Evolutionary conservation across 495 filamentous ascomycete species (phyloP), one percentile per base, ranked within the genome.

Genomic region (Trichoderma virens): DNA sequence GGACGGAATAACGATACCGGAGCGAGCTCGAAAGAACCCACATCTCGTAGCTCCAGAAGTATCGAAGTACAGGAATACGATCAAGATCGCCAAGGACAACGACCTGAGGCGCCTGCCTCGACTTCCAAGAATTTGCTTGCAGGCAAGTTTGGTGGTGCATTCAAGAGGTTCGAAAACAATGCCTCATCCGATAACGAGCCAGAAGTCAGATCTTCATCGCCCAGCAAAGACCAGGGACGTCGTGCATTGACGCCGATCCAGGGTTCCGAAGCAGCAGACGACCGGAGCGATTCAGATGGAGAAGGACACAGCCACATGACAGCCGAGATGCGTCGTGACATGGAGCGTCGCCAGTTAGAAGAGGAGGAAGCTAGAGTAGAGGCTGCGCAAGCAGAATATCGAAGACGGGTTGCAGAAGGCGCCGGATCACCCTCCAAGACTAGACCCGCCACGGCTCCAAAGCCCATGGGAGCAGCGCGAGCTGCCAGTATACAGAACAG

Each of bases 341-440:
- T 97, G 7, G 94, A 98, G 73, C 85, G 92, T 25, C 82, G 87
- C 39, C 85, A 90, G 56, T 83, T 98, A 23, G 88, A 88, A 23
- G 86, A 91, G 72, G 94, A 98, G 75, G 94, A 98, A 74, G 88
- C 87, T 65, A 83, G 94, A n/a, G 95, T 98, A 11, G 92, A 90
- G 38, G 88, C 84, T 51, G 94, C 93, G 0, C 91, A 91, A n/a
- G 92, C 90, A 1, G 94, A 97, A 73, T 96, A 97, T 70, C 86
- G 90, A 4, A 82, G 86, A 65, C 87, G 88, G 30, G 80, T 96
- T 51, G 87, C 90, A 2, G 87, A 87, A 62, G 74, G 84, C 16
- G n/a, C n/a, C n/a, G 84, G 82, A 1, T 75, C 80, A 14, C 73
- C 78, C 41, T 70, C 75, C 51, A 69, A 70, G 4, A 3, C 51